phyloP scores from a whole-genome alignment of 2,329 filamentous ascomycete species.

The Calonectria pauciramosa region DNA sequence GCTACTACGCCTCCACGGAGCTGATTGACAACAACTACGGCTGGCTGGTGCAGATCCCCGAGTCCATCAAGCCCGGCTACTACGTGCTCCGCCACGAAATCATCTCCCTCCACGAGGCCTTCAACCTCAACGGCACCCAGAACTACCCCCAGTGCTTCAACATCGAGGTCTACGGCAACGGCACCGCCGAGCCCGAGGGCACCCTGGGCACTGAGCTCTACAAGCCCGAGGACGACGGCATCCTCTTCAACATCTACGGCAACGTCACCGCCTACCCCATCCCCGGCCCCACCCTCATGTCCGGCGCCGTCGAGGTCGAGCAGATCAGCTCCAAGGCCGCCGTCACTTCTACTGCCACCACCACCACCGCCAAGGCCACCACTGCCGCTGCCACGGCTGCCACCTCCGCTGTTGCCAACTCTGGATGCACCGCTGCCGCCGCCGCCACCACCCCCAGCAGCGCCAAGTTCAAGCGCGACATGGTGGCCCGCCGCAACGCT shows the following conservation, averaged over 20 bases:
- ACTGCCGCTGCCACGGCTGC: constrained; percentile 23
- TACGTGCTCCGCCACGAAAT: constrained; percentile 68
- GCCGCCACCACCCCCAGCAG: constrained; percentile 27
- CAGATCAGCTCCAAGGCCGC: constrained; percentile 35
- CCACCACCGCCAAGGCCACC: constrained; percentile 24
- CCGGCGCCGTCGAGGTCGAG: constrained; percentile 32
- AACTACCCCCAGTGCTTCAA: constrained; percentile 67
- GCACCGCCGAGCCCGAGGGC: constrained; percentile 51
- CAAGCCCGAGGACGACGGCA: constrained; percentile 48
- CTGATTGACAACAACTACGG: constrained; percentile 58
- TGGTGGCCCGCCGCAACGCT: constrained; percentile 33
- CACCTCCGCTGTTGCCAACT: constrained; percentile 4
- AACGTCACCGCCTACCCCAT: constrained; percentile 44
- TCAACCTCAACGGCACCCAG: constrained; percentile 61
- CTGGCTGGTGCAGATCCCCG: constrained; percentile 53
- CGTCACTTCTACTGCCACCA: constrained; percentile 31
- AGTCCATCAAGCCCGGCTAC: constrained; percentile 52
- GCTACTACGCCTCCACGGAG: constrained; percentile 53
- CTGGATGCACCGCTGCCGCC: constrained; percentile 21
- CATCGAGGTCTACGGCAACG: constrained; percentile 59
- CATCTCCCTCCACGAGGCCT: constrained; percentile 62
- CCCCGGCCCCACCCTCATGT: constrained; percentile 47
- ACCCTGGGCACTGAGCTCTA: constrained; percentile 50
- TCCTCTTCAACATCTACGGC: constrained; percentile 51
- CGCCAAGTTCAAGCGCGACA: constrained; percentile 41